These are phyloP conservation scores for Monilinia laxa DNA, from an alignment of 2,329 filamentous ascomycete genomes.

Conservation along the genomic window DNA sequence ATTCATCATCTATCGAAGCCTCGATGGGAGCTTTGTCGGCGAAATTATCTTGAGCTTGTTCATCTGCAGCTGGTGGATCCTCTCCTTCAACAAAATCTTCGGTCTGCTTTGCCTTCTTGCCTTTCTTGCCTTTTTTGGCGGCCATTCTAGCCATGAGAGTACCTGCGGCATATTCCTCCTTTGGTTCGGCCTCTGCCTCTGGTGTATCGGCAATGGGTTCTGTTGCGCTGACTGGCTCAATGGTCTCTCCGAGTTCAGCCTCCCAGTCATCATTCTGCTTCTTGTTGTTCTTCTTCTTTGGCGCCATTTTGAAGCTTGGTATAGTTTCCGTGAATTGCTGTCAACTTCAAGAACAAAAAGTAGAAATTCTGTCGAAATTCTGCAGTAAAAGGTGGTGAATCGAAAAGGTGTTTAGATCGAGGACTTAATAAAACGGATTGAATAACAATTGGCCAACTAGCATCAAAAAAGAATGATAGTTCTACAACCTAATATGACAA, in stretches of 20 bases:
- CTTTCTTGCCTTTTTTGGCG: constrained; percentile 84
- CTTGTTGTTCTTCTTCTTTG: constrained; percentile 94
- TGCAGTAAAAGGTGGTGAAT: not conserved
- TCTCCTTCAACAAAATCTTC: constrained; percentile 77
- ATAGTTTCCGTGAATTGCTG: not conserved
- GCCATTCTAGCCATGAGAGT: constrained; percentile 77
- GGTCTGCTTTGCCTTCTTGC: constrained; percentile 53
- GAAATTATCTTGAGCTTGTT: constrained; percentile 46
- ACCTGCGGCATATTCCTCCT: constrained; percentile 50
- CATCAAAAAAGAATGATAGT: not conserved
- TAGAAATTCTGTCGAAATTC: not conserved
- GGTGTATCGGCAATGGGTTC: constrained; percentile 49
- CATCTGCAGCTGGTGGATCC: constrained; percentile 47
- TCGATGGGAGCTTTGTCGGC: constrained; percentile 74
- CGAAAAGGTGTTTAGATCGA: not conserved
- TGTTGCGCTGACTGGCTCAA: constrained; percentile 48
- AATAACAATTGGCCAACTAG: not conserved
- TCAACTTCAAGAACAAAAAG: not conserved
- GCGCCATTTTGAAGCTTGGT: constrained; percentile 65
- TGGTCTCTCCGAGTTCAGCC: constrained; percentile 77
- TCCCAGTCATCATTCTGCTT: constrained; percentile 91
- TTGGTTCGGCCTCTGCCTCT: constrained; percentile 52
- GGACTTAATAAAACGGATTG: not conserved
- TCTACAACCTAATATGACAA: not conserved
- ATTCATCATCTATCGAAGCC: constrained; percentile 81